Evolutionary conservation across 768 basidiomycete species (phyloP).

Genomic region (Saitozyma podzolica): DNA sequence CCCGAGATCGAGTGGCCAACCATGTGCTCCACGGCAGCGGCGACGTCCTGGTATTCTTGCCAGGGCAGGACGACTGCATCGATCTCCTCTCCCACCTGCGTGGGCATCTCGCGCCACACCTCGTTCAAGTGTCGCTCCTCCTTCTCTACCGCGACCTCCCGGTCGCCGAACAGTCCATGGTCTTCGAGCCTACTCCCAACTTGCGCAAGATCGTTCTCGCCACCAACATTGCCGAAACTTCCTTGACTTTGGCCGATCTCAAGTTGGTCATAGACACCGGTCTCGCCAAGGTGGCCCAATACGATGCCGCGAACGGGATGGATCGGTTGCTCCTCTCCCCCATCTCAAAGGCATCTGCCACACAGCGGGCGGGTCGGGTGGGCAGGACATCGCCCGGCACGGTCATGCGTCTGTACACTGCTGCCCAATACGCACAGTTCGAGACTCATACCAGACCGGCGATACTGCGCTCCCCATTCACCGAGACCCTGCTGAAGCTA

Average conservation of each 20-base stretch:
- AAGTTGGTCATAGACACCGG: neutral
- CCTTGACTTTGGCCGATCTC: neutral
- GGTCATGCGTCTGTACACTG: neutral
- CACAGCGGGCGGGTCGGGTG: neutral
- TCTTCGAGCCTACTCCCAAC: neutral
- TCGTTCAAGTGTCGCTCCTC: neutral
- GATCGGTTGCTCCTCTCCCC: neutral
- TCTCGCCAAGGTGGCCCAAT: neutral
- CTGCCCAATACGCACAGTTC: neutral
- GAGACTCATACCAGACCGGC: no score
- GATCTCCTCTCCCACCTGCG: neutral
- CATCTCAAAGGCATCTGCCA: neutral
- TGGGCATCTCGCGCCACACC: neutral
- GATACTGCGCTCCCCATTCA: no score
- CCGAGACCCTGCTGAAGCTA: no score
- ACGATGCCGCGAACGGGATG: neutral
- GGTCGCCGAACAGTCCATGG: neutral
- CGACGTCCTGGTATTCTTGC: neutral
- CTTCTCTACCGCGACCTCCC: neutral
- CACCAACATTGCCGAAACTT: constrained; percentile 2
- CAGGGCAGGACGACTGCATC: neutral
- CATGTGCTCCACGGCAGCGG: neutral
- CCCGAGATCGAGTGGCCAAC: neutral
- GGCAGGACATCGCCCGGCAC: neutral
- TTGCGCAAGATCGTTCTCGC: neutral